phyloP scores from a whole-genome alignment of 306 rosid species.

The Dicorynia guianensis region DNA sequence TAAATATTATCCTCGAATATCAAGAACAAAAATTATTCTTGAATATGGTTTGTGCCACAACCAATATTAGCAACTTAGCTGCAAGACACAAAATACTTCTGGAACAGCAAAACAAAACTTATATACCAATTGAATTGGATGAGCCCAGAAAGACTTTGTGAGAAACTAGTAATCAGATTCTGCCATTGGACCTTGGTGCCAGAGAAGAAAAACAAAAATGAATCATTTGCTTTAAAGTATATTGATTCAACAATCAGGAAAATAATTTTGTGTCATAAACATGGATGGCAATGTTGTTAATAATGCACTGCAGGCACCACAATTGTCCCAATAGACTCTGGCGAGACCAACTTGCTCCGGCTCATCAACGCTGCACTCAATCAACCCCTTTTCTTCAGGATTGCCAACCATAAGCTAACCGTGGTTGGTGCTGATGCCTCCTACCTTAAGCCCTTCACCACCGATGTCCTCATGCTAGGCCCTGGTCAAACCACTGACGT shows the following conservation, averaged over 20 bases:
- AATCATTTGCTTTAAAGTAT: no score
- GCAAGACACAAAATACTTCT: no score
- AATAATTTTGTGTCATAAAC: neutral
- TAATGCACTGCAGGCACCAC: slow-evolving; percentile 56
- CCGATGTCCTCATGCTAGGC: slow-evolving; percentile 75
- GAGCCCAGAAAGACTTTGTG: no score
- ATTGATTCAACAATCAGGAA: neutral
- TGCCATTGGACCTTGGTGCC: no score
- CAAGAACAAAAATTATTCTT: neutral
- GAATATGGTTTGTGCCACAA: neutral
- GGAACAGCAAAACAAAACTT: no score
- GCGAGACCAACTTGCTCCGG: slow-evolving; percentile 86
- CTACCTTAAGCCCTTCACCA: slow-evolving; percentile 86
- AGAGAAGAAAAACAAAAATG: no score
- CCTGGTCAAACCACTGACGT: slow-evolving; percentile 99
- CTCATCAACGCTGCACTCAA: slow-evolving; percentile 81
- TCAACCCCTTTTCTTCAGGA: slow-evolving; percentile 73
- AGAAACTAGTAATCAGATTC: no score
- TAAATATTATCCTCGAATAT: neutral
- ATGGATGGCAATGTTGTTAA: neutral
- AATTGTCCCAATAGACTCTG: slow-evolving; percentile 68
- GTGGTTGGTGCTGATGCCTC: slow-evolving; percentile 96
- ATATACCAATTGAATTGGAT: no score
- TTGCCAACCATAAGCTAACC: slow-evolving; percentile 84
- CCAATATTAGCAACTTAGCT: no score